phyloP scores from a whole-genome alignment of 192 early-diverging fungal genomes.

The Coemansia sp. region DNA sequence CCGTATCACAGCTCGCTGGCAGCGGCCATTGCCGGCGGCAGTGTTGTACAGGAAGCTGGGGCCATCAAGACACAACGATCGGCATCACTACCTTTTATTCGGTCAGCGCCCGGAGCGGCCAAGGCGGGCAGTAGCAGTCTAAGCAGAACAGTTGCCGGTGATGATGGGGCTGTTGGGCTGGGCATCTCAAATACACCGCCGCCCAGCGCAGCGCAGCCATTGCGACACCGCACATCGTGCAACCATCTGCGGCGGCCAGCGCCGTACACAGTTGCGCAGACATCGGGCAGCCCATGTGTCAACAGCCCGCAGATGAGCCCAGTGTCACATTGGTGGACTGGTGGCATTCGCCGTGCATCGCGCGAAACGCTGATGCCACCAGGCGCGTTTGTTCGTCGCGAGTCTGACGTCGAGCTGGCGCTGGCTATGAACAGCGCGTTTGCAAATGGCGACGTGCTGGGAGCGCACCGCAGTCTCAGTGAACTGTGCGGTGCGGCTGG shows the following conservation, averaged over 20 bases:
- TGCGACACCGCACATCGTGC: constrained; percentile 46
- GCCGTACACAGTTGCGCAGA: constrained; percentile 43
- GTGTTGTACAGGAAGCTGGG: constrained; percentile 15
- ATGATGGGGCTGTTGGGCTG: constrained; percentile 19
- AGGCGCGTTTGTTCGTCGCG: constrained; percentile 28
- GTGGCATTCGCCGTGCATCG: constrained; percentile 37
- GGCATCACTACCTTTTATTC: constrained; percentile 52
- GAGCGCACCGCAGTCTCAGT: constrained; percentile 34
- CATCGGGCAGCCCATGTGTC: constrained; percentile 23
- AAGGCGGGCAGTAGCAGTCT: constrained; percentile 26
- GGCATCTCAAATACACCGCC: constrained; percentile 36
- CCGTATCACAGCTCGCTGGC: constrained; percentile 18
- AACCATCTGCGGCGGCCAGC: constrained; percentile 48
- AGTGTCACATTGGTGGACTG: constrained; percentile 38
- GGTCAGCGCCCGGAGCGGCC: constrained; percentile 9
- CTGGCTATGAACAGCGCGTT: constrained; percentile 54
- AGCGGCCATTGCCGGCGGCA: constrained; percentile 24
- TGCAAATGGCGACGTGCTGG: constrained; percentile 44
- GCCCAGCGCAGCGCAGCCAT: constrained; percentile 22
- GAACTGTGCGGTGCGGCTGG: constrained; percentile 28
- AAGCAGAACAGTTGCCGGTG: constrained; percentile 30
- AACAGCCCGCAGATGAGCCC: constrained; percentile 52
- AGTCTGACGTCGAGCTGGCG: constrained; percentile 52
- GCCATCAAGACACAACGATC: constrained; percentile 50
- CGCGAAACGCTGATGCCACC: constrained; percentile 31